Evolutionary conservation across 208 protist genomes (phyloP), one percentile per base, ranked within the genome.

Genomic region (Vickermania spadyakhi): DNA sequence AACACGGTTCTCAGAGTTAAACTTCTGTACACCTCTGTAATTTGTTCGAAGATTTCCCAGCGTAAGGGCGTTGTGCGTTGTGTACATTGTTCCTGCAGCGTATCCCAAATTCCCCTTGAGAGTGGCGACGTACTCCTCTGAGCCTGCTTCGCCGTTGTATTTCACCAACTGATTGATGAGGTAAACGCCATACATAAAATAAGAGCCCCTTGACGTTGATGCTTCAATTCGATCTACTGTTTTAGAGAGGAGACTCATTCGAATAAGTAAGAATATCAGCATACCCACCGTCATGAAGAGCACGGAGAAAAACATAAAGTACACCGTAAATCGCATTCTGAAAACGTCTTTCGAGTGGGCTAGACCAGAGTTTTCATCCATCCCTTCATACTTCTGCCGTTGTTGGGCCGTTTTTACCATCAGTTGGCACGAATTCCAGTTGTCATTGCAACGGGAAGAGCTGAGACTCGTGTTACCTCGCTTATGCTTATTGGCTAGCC

Each of bases 221-320:
- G 52, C 61, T 42, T 25, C n/a, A 27, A 66, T 60, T 42, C 53
- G 50, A 30, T 59, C 28, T 4, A 60, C 45, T 21, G 30, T 51
- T 4, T 31, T 60, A 14, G 22, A 18, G 7, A 60, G 26, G 23
- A 59, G 14, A 29, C 21, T 14, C 7, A 28, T 66, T 26, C 28
- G 53, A 18, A 60, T 31, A 27, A 22, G 45, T 25, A 51, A 26
- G 27, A 52, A 49, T 22, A 66, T 29, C 11, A 66, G 53, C 11
- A 66, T 14, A 14, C 11, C 52, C 5, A 60, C 30, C 13, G 23
- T 29, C n/a, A 66, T 5, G 2, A 49, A 14, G 4, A 60, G 4
- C 2, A 59, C 28, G 30, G 54, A n/a, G 30, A 3, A 26, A 13
- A 66, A 51, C 45, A 60, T 27, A 31, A 59, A 14, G 31, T 60